Percentiles rank a stretch among this genome's conserved stretches.
Evolutionary conservation across 1,284 basidiomycete genomes (phyloP).

Genomic region (Trichosporon sp.): DNA sequence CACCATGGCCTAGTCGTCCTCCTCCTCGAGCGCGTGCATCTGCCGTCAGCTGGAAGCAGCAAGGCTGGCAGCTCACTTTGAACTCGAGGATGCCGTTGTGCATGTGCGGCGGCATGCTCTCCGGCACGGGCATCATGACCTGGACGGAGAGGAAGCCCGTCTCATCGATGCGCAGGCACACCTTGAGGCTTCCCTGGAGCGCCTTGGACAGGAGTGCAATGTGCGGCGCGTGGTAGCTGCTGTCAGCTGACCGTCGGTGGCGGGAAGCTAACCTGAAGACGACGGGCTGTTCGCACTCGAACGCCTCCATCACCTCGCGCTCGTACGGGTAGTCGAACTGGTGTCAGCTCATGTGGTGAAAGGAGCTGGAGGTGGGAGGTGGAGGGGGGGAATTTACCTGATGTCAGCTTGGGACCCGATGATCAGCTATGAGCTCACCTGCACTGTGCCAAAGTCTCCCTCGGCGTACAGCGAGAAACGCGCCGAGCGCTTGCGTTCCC

Average conservation of each 20-base stretch:
- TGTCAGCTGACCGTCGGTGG: background rate
- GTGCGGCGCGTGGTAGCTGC: constrained; percentile 72
- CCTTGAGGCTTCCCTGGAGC: constrained; percentile 72
- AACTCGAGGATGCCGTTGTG: constrained; percentile 71
- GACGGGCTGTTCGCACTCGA: constrained; percentile 68
- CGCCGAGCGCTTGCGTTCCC: constrained; percentile 42
- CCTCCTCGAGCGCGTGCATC: constrained; percentile 45
- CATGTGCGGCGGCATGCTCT: constrained; percentile 51
- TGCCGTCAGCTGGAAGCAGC: constrained; percentile 11
- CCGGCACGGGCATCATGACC: constrained; percentile 66
- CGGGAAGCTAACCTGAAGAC: constrained; percentile 62
- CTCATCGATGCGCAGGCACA: constrained; percentile 74
- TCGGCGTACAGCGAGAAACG: constrained; percentile 69
- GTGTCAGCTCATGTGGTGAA: background rate
- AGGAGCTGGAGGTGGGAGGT: background rate
- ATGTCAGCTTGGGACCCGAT: background rate
- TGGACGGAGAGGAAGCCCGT: constrained; percentile 77
- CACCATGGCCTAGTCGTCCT: constrained; percentile 15
- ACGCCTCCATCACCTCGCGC: constrained; percentile 77
- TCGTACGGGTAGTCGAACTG: constrained; percentile 93
- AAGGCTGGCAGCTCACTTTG: constrained; percentile 54
- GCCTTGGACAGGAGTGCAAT: constrained; percentile 67
- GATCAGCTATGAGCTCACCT: constrained; percentile 55
- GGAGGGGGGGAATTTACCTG: background rate
- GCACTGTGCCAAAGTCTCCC: constrained; percentile 74